Percentiles rank a stretch among this genome's conserved stretches.
These are phyloP conservation scores for Coniochaeta prunicola DNA, from an alignment of 2,329 filamentous ascomycete species.

Conservation along the genomic window DNA sequence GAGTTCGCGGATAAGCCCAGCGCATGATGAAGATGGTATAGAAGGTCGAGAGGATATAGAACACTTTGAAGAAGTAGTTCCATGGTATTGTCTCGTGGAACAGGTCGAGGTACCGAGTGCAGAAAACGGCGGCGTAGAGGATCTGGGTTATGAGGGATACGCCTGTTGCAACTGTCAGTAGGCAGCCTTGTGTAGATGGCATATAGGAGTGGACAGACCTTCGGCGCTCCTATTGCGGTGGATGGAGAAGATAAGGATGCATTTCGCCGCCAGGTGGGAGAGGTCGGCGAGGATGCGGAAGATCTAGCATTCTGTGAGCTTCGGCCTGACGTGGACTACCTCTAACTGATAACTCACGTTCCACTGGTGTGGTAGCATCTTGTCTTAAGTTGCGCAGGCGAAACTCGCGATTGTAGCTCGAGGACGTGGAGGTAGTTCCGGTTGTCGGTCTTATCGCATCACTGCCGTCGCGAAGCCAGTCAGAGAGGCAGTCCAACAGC, in stretches of 20 bases:
- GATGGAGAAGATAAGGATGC: slow-evolving; percentile 85
- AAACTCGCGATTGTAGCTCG: not conserved
- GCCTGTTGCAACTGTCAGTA: slow-evolving; percentile 37
- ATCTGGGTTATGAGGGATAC: slow-evolving; percentile 88
- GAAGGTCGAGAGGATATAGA: slow-evolving; percentile 76
- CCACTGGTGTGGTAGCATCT: slow-evolving; percentile 6
- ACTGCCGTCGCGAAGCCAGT: not conserved
- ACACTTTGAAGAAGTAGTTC: slow-evolving; percentile 81
- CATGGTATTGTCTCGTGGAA: slow-evolving; percentile 52
- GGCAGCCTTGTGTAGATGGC: not conserved
- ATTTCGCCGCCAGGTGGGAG: slow-evolving; percentile 79
- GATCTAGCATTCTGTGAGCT: slow-evolving; percentile 27
- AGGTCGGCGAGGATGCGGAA: slow-evolving; percentile 78
- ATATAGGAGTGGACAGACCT: slow-evolving; percentile 35
- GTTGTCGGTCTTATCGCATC: not conserved
- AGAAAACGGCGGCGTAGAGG: slow-evolving; percentile 81
- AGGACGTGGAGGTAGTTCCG: not conserved
- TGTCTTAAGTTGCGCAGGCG: not conserved
- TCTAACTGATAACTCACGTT: slow-evolving; percentile 9
- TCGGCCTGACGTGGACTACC: not conserved
- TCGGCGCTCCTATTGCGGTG: slow-evolving; percentile 83
- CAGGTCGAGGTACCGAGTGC: slow-evolving; percentile 79
- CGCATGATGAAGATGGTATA: slow-evolving; percentile 89
- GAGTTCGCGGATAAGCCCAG: slow-evolving; percentile 75
- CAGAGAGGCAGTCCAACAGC: not conserved